Conservation (phyloP, 2,329 filamentous ascomycete species). For the Dryadomyces quercivorus region DNA sequence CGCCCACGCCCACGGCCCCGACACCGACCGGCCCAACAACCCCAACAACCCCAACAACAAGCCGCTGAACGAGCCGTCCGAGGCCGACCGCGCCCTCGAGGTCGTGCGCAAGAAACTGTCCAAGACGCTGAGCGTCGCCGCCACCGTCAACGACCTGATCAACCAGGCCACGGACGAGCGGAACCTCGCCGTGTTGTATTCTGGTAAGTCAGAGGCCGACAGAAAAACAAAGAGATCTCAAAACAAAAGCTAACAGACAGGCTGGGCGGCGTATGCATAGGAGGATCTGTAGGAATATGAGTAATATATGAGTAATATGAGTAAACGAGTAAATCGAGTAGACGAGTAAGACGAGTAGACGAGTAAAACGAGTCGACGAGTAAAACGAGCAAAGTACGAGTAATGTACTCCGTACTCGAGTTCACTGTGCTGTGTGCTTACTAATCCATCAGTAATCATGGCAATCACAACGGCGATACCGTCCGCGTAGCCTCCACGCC, state of each 20-base stretch:
- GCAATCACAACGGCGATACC: too few relatives aligned
- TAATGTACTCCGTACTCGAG: too few relatives aligned
- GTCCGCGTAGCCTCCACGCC: too few relatives aligned
- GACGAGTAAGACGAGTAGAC: too few relatives aligned
- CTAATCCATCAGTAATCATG: too few relatives aligned
- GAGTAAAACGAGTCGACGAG: too few relatives aligned
- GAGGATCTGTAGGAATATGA: too few relatives aligned
- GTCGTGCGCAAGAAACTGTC: conserved; percentile 93
- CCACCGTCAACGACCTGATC: conserved; percentile 93
- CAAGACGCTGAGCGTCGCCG: conserved; percentile 85
- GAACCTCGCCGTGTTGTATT: conserved; percentile 84
- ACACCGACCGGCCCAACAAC: neutral
- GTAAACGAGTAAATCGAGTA: too few relatives aligned
- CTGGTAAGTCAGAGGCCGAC: conserved; percentile 41
- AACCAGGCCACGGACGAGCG: conserved; percentile 89
- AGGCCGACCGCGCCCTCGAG: conserved; percentile 83
- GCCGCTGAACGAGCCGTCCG: conserved; percentile 44
- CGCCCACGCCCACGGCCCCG: conserved; percentile 16
- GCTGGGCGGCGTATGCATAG: conserved; percentile 13
- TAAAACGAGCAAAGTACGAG: too few relatives aligned
- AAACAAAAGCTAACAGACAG: conserved; percentile 6
- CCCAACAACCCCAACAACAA: neutral
- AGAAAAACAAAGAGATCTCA: too few relatives aligned
- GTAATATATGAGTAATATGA: too few relatives aligned
- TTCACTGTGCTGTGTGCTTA: too few relatives aligned